These are phyloP conservation scores for Paramecium octaurelia DNA, from an alignment of 73 alveolate genomes.

Conservation along the genomic window DNA sequence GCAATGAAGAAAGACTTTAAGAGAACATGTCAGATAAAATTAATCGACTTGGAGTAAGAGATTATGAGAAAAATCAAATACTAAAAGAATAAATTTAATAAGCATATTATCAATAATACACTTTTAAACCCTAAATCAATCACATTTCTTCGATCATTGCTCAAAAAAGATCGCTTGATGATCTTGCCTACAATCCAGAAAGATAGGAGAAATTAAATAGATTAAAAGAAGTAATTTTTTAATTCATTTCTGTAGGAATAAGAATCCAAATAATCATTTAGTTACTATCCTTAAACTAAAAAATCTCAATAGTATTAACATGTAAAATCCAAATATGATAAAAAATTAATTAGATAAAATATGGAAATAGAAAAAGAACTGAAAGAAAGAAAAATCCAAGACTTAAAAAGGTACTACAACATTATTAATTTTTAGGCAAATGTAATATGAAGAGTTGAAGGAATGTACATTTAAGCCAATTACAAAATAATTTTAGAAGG, in stretches of 20 bases:
- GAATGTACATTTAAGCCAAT: conserved; percentile 61
- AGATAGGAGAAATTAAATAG: conserved; percentile 26
- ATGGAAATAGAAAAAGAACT: conserved; percentile 46
- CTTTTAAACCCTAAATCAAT: conserved; percentile 51
- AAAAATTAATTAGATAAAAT: neutral
- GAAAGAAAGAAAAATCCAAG: conserved; percentile 38
- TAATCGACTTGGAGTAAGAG: conserved; percentile 45
- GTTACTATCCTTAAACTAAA: conserved; percentile 35
- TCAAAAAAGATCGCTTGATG: conserved; percentile 32
- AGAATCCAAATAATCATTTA: conserved; percentile 22
- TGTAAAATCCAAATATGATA: conserved; percentile 51
- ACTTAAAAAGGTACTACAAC: conserved; percentile 38
- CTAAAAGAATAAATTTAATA: conserved; percentile 36
- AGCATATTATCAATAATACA: conserved; percentile 52
- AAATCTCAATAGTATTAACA: conserved; percentile 40
- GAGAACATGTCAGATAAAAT: conserved; percentile 40
- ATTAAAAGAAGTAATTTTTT: conserved; percentile 13
- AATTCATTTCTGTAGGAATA: neutral
- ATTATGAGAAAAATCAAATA: conserved; percentile 49
- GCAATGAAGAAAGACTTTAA: conserved; percentile 55
- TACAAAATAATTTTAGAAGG: conserved; percentile 6
- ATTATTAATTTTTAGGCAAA: neutral
- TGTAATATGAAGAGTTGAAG: conserved; percentile 55
- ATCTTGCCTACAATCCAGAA: conserved; percentile 49
- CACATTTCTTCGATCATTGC: conserved; percentile 45